These are phyloP conservation scores for Heritiera littoralis DNA, from an alignment of 345 rosid species.

Conservation along the genomic window DNA sequence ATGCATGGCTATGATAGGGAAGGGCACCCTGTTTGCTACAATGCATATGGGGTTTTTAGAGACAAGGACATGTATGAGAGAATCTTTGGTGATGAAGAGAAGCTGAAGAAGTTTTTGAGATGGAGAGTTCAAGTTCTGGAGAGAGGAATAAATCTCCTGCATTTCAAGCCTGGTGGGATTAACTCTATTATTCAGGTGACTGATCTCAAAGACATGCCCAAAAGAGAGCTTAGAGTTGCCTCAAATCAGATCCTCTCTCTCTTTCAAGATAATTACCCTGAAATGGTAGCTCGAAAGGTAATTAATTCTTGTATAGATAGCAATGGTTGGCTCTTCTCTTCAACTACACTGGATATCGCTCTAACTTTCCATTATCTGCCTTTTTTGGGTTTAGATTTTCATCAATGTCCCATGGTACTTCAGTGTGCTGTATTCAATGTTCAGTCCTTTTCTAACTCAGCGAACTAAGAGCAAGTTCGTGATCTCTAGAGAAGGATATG, in stretches of 20 bases:
- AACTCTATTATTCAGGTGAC: conserved; percentile 90
- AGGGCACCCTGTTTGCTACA: conserved; percentile 94
- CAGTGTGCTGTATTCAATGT: conserved; percentile 74
- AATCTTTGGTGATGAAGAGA: conserved; percentile 87
- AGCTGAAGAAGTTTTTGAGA: conserved; percentile 68
- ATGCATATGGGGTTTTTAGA: conserved; percentile 84
- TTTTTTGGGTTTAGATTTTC: conserved; percentile 56
- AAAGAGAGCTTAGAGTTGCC: conserved; percentile 84
- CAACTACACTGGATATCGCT: not conserved
- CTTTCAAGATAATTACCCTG: conserved; percentile 98
- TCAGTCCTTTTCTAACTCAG: conserved; percentile 88
- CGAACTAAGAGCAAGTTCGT: conserved; percentile 97
- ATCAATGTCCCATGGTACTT: conserved; percentile 99
- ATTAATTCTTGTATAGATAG: not conserved
- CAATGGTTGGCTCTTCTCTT: conserved; percentile 13
- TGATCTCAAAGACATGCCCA: conserved; percentile 96
- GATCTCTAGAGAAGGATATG: conserved; percentile 83
- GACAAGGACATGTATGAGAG: conserved; percentile 82
- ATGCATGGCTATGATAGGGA: conserved; percentile 83
- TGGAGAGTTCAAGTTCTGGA: conserved; percentile 97
- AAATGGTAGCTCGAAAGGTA: conserved; percentile 99
- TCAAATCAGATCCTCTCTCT: conserved; percentile 88
- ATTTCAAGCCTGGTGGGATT: conserved; percentile 91
- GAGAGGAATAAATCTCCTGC: conserved; percentile 69
- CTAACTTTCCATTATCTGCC: not conserved